Conservation (phyloP, 805 yeast species). For the Ogataea paraovalis region DNA sequence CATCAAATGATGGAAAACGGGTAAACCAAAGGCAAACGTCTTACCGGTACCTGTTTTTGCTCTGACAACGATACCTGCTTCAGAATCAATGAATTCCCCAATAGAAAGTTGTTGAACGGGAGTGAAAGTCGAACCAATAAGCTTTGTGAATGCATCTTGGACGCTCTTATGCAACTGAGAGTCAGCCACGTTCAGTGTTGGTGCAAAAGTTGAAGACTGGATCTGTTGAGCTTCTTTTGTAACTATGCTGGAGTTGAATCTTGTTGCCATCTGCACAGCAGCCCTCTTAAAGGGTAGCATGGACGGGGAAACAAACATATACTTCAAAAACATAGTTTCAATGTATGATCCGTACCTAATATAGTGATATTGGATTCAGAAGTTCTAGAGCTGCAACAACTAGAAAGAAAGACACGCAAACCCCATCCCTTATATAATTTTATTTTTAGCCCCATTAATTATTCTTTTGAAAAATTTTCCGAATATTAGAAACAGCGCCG, state of each 20-base stretch:
- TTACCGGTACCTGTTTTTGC: constrained; percentile 97
- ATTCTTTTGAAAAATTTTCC: constrained; percentile 11
- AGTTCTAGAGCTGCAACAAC: too few relatives aligned
- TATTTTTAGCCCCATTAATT: background rate
- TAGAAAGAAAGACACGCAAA: too few relatives aligned
- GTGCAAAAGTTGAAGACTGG: constrained; percentile 5
- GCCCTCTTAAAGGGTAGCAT: background rate
- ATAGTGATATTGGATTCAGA: too few relatives aligned
- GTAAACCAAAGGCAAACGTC: constrained; percentile 84
- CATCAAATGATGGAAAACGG: constrained; percentile 58
- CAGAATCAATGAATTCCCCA: constrained; percentile 47
- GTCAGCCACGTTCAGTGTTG: constrained; percentile 22
- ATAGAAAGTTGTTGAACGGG: constrained; percentile 66
- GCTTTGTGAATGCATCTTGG: constrained; percentile 30
- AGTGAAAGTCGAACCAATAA: constrained; percentile 50
- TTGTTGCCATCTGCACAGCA: background rate
- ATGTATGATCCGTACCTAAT: background rate
- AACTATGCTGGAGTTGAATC: constrained; percentile 5
- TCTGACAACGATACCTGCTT: constrained; percentile 69
- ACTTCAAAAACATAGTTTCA: background rate
- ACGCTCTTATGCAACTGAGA: constrained; percentile 24
- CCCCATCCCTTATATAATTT: too few relatives aligned
- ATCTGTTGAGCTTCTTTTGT: background rate
- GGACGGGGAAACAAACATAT: background rate
- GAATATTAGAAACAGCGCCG: too few relatives aligned